Evolutionary conservation across 75 land plant genomes (phyloP).

Genomic region (Pinus taeda): DNA sequence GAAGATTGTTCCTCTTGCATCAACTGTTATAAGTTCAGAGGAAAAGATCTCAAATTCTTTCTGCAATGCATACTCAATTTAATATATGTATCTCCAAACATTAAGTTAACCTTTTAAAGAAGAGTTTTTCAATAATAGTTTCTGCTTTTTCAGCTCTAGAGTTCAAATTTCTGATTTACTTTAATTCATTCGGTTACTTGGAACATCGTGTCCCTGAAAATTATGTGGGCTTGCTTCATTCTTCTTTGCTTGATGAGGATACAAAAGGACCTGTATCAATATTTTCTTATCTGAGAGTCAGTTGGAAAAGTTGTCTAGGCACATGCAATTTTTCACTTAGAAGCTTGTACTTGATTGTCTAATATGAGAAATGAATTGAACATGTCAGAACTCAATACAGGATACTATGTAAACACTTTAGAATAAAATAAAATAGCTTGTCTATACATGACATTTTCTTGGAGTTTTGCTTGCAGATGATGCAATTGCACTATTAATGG

Average conservation of each 20-base stretch:
- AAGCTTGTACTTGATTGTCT: background rate
- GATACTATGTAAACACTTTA: background rate
- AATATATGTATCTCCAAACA: too few relatives aligned
- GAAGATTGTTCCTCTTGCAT: background rate
- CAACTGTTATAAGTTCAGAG: background rate
- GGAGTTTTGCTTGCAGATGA: conserved; percentile 58
- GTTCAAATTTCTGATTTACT: too few relatives aligned
- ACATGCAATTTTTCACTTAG: background rate
- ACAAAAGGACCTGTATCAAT: background rate
- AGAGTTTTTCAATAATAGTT: too few relatives aligned
- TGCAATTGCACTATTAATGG: conserved; percentile 88
- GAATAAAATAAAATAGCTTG: too few relatives aligned
- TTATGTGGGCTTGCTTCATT: too few relatives aligned
- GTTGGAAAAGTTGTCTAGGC: background rate
- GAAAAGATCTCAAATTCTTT: background rate
- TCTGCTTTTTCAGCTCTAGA: too few relatives aligned
- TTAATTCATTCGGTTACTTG: too few relatives aligned
- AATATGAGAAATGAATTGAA: background rate
- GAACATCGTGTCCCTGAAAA: too few relatives aligned
- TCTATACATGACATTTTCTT: background rate
- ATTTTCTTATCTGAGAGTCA: background rate
- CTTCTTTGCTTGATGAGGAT: too few relatives aligned
- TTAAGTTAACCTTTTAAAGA: too few relatives aligned
- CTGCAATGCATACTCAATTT: too few relatives aligned
- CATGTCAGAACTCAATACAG: background rate